Percentiles rank a stretch among this genome's conserved stretches.
Conservation (phyloP, 2,329 filamentous ascomycete genomes). For the Talaromyces sp. region DNA sequence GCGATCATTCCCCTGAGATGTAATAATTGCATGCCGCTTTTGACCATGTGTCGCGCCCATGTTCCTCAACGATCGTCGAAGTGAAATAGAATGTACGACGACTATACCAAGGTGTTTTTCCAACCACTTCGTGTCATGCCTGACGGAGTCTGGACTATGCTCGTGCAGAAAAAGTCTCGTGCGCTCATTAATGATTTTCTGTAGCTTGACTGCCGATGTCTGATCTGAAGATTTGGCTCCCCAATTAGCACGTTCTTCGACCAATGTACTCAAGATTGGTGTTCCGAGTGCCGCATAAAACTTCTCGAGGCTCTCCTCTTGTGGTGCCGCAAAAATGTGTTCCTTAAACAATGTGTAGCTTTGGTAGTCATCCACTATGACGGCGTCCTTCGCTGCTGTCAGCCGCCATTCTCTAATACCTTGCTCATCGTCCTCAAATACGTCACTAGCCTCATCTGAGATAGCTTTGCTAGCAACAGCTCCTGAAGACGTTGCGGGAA, state of each 20-base stretch:
- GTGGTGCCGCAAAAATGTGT: conserved; percentile 76
- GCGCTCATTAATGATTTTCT: conserved; percentile 80
- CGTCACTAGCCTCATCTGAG: conserved; percentile 39
- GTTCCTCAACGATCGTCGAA: conserved; percentile 71
- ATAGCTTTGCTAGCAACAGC: conserved; percentile 20
- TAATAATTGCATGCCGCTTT: conserved; percentile 70
- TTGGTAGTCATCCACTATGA: conserved; percentile 82
- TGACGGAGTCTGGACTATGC: conserved; percentile 71
- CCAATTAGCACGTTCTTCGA: conserved; percentile 73
- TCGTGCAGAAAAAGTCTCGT: conserved; percentile 87
- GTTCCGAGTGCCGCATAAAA: conserved; percentile 83
- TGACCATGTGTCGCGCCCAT: conserved; percentile 64
- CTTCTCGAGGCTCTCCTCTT: conserved; percentile 79
- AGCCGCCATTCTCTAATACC: conserved; percentile 76
- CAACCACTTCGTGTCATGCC: conserved; percentile 84
- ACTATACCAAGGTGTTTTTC: conserved; percentile 78
- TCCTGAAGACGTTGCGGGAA: conserved; percentile 39
- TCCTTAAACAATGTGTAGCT: conserved; percentile 86
- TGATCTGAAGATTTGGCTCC: conserved; percentile 66
- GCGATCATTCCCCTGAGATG: conserved; percentile 54
- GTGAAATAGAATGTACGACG: conserved; percentile 71
- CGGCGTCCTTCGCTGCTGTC: conserved; percentile 65
- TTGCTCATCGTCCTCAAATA: conserved; percentile 57
- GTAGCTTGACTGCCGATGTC: conserved; percentile 63
- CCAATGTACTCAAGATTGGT: conserved; percentile 67